Base-by-base conservation (phyloP, 2,329 filamentous ascomycete genomes). In the Graphiopsis chlorocephala region DNA sequence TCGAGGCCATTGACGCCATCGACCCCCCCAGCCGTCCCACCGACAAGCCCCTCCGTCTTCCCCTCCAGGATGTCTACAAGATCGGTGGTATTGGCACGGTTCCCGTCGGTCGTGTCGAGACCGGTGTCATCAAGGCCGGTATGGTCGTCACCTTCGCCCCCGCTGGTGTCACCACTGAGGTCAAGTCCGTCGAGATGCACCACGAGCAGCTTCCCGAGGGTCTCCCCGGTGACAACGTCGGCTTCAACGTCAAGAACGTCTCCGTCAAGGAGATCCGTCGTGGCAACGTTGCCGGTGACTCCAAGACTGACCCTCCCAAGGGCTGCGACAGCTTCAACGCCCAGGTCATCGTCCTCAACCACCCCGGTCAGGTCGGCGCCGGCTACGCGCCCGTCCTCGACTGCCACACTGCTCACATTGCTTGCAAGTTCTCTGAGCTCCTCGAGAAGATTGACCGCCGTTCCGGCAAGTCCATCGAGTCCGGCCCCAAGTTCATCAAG, bases 241-340 rank as follows among this genome's bases (percentile, higher is more conserved):
- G 95, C 78, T 99, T 99, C 93, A 99, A 99, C 92, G 94, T 99
- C 86, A 99, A 99, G 93, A 99, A 99, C 95, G 95, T 99, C 79
- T 98, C 95, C 84, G 95, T 99, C 86, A 99, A 99, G 93, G 95
- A 99, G 83, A 97, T 99, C 81, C 95, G 95, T 85, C 95, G 95
- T 96, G 95, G 95, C 81, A 98, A 99, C 90, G 95, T 99, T 77
- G 91, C 91, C 78, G 92, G 93, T 92, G 95, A 99, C 92, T 94
- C 92, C 89, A 99, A 99, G 93, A 96, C 96, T 88, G 95, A 99
- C 86, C 95, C 95, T 77, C 92, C 95, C 73, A 81, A 84, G 81
- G 95, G 87, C 78, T 88, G 88, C 79, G 93, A 94, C 78, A 93
- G 90, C 78, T 99, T 99, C 93, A 96, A 92, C 83, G 95, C 95